Evolutionary conservation across 2,329 filamentous ascomycete genomes (phyloP).

Genomic region (Calonectria pteridis): DNA sequence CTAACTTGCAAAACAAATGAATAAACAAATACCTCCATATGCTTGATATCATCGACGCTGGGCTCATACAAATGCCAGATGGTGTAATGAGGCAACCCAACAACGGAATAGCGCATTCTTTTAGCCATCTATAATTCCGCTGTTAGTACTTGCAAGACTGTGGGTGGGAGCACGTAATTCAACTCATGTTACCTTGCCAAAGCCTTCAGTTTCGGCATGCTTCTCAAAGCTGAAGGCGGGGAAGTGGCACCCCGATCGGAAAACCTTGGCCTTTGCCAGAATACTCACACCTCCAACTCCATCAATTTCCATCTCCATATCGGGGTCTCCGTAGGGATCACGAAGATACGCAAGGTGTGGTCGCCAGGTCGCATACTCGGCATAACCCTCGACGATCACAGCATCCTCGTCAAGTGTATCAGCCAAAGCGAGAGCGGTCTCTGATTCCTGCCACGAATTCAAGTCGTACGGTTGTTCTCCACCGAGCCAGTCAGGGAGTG

Average conservation of each 20-base stretch:
- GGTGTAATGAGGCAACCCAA: constrained; percentile 96
- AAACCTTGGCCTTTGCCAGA: constrained; percentile 94
- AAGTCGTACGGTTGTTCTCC: constrained; percentile 98
- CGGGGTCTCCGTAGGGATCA: constrained; percentile 96
- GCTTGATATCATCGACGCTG: constrained; percentile 95
- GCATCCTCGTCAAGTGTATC: constrained; percentile 97
- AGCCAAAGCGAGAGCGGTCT: constrained; percentile 92
- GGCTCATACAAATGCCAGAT: constrained; percentile 99
- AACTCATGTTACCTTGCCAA: constrained; percentile 82
- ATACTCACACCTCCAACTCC: constrained; percentile 98
- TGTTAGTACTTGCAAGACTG: constrained; percentile 25
- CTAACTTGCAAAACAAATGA: neutral
- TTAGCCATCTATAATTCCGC: constrained; percentile 82
- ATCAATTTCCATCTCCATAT: constrained; percentile 99
- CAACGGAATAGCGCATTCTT: constrained; percentile 94
- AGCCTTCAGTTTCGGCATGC: constrained; percentile 97
- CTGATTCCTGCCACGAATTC: constrained; percentile 99
- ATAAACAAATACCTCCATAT: constrained; percentile 80
- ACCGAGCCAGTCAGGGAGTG: constrained; percentile 98
- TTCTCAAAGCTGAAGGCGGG: constrained; percentile 99
- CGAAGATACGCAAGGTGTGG: constrained; percentile 96
- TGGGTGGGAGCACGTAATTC: neutral
- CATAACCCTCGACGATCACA: constrained; percentile 98
- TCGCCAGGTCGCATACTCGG: constrained; percentile 98
- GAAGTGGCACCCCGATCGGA: constrained; percentile 95